These are phyloP conservation scores for Selaginella tamariscina DNA, from an alignment of 75 land plant genomes.

Conservation along the genomic window DNA sequence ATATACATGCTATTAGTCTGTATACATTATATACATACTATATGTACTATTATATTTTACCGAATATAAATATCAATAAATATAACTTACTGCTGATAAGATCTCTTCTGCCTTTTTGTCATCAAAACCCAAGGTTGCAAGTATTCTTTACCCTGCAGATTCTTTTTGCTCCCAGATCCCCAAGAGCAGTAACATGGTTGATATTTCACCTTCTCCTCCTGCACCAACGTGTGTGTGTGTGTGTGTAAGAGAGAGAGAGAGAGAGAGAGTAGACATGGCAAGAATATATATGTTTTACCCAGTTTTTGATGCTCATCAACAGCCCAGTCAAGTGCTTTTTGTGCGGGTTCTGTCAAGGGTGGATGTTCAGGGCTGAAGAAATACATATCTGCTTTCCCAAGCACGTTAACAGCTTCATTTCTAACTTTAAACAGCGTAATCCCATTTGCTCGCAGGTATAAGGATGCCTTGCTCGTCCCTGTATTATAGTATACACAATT, in stretches of 20 bases:
- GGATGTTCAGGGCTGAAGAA: conserved; percentile 9
- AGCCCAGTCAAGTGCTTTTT: conserved; percentile 11
- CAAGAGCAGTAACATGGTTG: not conserved
- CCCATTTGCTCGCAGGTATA: conserved; percentile 2
- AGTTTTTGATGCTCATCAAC: conserved; percentile 6
- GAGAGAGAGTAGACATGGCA: not conserved
- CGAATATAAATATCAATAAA: too few species aligned
- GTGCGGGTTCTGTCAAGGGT: conserved; percentile 8
- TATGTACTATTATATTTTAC: too few species aligned
- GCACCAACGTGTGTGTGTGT: too few species aligned
- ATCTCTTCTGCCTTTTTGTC: conserved; percentile 5
- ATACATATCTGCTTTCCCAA: conserved; percentile 11
- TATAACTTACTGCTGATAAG: not conserved
- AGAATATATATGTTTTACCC: conserved; percentile 6
- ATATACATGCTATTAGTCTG: too few species aligned
- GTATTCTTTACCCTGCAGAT: not conserved
- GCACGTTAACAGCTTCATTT: not conserved
- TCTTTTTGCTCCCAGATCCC: not conserved
- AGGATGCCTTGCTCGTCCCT: not conserved
- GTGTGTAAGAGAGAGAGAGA: too few species aligned
- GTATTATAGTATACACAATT: too few species aligned
- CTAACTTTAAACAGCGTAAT: conserved; percentile 1
- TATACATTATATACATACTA: too few species aligned
- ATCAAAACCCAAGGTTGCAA: not conserved
- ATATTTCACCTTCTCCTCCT: not conserved